Evolutionary conservation across 805 yeast species (phyloP), one percentile per base, ranked within the genome.

Genomic region (Lipomyces starkeyi): DNA sequence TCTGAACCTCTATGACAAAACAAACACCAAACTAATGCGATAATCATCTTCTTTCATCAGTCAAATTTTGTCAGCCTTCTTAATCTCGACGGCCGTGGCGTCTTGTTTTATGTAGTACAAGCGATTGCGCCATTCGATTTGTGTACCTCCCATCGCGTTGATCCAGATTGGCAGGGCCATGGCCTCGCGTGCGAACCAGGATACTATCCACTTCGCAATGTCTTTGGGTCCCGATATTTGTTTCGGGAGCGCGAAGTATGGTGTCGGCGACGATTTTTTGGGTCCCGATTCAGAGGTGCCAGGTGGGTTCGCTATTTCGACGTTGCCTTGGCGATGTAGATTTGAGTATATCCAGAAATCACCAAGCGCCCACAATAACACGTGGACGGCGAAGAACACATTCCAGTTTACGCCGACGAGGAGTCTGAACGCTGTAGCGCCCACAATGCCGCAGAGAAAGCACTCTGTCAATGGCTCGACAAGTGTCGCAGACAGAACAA

Each of bases 401-500:
- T 78, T 73, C n/a, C 58, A 35, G 29, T 64, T 40, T 58, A 69
- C 35, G 85, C 2, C 59, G 80, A 75, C 43, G 20, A 89, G 64
- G 2, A 81, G 80, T 8, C 88, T 83, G 1, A 87, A 72, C 2
- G 88, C 88, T 75, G 82, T 85, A 0, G 88, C 80, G 4, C 97
- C 97, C 76, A 86, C 85, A 0, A 83, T 25, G 0, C 94, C 95
- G 72, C 88, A 83, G 2, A 91, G 76, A 1, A 92, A 69, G 58
- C 89, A 85, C 76, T 92, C 97, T 0, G 97, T 92, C 6, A 93
- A 85, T 2, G 97, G 97, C 75, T 92, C 97, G 34, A 91, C 80
- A 61, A 92, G 76, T 0, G 97, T 92, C 0, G 97, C 97, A 14
- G 87, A 87, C 37, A 89, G 79, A 2, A 92, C 97, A 96, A 92